Evolutionary conservation across 2,329 filamentous ascomycete genomes (phyloP), one percentile per base, ranked within the genome.

Genomic region (Pseudogymnoascus sp.): DNA sequence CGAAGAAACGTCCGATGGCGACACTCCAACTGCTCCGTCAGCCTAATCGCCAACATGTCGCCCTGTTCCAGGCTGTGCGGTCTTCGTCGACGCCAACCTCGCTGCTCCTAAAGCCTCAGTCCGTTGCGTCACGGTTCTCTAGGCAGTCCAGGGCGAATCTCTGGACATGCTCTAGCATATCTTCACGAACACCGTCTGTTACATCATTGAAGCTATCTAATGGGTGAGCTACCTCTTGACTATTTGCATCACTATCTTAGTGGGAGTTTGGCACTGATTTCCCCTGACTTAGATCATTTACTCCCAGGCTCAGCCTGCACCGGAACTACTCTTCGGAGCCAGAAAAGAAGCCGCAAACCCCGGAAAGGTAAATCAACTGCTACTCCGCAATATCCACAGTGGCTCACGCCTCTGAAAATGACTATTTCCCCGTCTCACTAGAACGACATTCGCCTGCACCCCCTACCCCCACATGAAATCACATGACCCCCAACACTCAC

Each of bases 11-110:
- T 21, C 28, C n/a, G 50, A 56, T 56, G 50, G 50, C 50, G 28
- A 56, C 50, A 56, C 50, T 56, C 50, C 50, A 56, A 56, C 16
- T 56, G 50, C 50, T 56, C 28, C 50, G 50, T 56, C 50, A 56
- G 50, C 50, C 50, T 56, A 56, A 56, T 33, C 50, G 50, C 50
- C 50, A 56, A 11, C 50, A 56, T 33, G 50, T 33, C 50, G 28
- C 50, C 2, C 50, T 56, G 10, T 56, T 56, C 5, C n/a, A 56
- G 14, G 50, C 28, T 21, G 50, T 56, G 2, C 50, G 50, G 50
- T 56, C 28, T 56, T 56, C 50, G 10, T 33, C 28, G 50, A n/a
- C 28, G 50, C 50, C 50, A 56, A 33, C 50, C 4, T 56, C 50
- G 50, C 50, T 56, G 25, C 50, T 56, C 50, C 28, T 56, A 33